These are phyloP conservation scores for Solanum appendiculatum DNA, from an alignment of 257 asterid species.

Conservation along the genomic window DNA sequence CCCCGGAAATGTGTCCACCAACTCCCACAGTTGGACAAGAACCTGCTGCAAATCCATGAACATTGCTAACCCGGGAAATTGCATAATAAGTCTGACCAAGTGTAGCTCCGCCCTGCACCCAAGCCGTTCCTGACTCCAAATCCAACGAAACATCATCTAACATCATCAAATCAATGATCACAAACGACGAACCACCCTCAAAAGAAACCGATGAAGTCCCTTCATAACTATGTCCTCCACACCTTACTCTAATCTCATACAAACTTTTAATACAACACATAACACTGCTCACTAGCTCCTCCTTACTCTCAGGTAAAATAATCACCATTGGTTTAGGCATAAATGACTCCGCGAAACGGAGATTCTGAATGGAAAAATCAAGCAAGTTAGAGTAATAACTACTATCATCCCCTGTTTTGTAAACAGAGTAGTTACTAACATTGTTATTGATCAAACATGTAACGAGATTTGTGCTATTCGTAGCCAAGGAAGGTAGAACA, in stretches of 20 bases:
- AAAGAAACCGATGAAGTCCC: constrained; percentile 44
- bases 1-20: constrained; percentile 67
- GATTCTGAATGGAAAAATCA: constrained; percentile 61
- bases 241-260: constrained; percentile 49
- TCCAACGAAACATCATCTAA: constrained; percentile 33
- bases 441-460: constrained; percentile 33
- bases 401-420: constrained; percentile 9
- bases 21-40: constrained; percentile 81
- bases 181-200: constrained; percentile 34
- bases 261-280: constrained; percentile 28
- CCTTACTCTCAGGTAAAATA: constrained; percentile 42
- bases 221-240: constrained; percentile 85
- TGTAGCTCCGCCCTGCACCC: constrained; percentile 80
- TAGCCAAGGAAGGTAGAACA: constrained; percentile 4
- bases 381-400: constrained; percentile 30
- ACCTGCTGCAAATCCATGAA: constrained; percentile 53
- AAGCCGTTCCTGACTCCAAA: constrained; percentile 17
- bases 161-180: constrained; percentile 53
- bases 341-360: constrained; percentile 24
- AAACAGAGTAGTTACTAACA: constrained; percentile 36
- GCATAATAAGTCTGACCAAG: constrained; percentile 54
- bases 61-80: constrained; percentile 26
- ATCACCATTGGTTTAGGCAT: constrained; percentile 54
- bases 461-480: background rate
- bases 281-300: constrained; percentile 32